Evolutionary conservation across 164 flowering plant genomes (phyloP).

Genomic region (Kalanchoe fedtschenkoi): DNA sequence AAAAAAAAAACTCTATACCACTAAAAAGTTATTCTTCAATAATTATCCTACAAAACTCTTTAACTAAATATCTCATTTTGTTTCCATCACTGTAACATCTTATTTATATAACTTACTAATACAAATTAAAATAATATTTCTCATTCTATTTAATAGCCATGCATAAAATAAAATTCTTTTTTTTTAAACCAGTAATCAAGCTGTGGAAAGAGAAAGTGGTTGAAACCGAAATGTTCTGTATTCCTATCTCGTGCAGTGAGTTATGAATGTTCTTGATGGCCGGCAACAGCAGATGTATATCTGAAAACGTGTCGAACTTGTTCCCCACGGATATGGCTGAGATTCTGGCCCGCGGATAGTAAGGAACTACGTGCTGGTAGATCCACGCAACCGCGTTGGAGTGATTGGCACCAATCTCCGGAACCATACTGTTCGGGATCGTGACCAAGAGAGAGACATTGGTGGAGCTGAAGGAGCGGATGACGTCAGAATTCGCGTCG

Average conservation of each 20-base stretch:
- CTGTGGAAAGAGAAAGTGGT: slow-evolving; percentile 57
- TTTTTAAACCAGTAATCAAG: slow-evolving; percentile 32
- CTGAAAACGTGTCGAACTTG: slow-evolving; percentile 21
- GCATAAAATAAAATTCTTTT: no score
- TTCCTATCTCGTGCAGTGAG: slow-evolving; percentile 44
- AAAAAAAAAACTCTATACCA: no score
- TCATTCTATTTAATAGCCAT: no score
- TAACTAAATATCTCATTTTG: no score
- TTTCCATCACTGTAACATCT: no score
- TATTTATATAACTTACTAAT: no score
- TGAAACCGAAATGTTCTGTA: slow-evolving; percentile 50
- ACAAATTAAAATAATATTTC: no score
- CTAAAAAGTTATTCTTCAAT: no score
- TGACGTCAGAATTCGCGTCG: slow-evolving; percentile 23
- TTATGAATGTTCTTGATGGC: slow-evolving; percentile 52
- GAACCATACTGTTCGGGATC: slow-evolving; percentile 50
- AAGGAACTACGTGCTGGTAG: slow-evolving; percentile 53
- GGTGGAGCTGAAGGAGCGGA: slow-evolving; percentile 61
- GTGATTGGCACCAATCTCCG: slow-evolving; percentile 51
- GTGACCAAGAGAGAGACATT: slow-evolving; percentile 54
- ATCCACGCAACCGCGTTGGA: slow-evolving; percentile 56
- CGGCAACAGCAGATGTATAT: slow-evolving; percentile 31
- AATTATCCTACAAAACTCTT: no score
- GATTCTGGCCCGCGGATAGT: slow-evolving; percentile 59
- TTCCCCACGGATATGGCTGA: slow-evolving; percentile 61